A percentile compares a stretch with the other conserved stretches of the same genome.
Evolutionary conservation across 2,329 filamentous ascomycete genomes (phyloP).

Genomic region (Alternaria burnsii): DNA sequence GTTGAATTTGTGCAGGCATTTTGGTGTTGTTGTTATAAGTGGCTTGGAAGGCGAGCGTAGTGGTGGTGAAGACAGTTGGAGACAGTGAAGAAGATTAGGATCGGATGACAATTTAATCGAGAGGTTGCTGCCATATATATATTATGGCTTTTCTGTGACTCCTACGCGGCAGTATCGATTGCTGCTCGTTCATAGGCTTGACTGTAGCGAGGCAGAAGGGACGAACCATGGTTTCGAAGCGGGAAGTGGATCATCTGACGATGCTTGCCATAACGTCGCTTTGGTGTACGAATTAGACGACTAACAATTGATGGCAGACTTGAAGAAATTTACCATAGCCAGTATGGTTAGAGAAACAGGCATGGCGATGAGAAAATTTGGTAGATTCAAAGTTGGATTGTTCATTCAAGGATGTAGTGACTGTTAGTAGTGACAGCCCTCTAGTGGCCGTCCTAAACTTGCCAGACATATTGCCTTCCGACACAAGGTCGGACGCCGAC

Average conservation of each 20-base stretch:
- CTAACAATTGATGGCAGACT: not conserved
- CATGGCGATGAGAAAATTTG: not conserved
- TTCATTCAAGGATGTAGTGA: not conserved
- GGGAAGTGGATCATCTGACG: not conserved
- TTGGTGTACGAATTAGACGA: not conserved
- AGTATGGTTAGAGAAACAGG: not conserved
- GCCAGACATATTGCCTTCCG: not conserved
- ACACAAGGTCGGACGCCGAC: not conserved
- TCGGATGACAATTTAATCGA: not conserved
- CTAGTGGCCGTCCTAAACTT: not conserved
- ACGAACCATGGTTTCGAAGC: not conserved
- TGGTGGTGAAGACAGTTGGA: not conserved
- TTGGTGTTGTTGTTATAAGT: not conserved
- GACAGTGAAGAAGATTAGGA: not conserved
- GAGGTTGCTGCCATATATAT: not conserved
- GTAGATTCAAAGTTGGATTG: not conserved
- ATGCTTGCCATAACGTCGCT: not conserved
- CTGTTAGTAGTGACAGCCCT: not conserved
- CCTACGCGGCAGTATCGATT: too few species aligned
- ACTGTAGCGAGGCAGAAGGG: not conserved
- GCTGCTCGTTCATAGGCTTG: not conserved
- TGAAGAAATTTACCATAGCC: not conserved
- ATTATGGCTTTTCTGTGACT: not conserved
- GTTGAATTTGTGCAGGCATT: not conserved
- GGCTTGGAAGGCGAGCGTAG: not conserved